Percentiles rank a stretch among this genome's conserved stretches.
These are phyloP conservation scores for Zychaea mexicana DNA, from an alignment of 371 early-diverging fungal species.

Conservation along the genomic window DNA sequence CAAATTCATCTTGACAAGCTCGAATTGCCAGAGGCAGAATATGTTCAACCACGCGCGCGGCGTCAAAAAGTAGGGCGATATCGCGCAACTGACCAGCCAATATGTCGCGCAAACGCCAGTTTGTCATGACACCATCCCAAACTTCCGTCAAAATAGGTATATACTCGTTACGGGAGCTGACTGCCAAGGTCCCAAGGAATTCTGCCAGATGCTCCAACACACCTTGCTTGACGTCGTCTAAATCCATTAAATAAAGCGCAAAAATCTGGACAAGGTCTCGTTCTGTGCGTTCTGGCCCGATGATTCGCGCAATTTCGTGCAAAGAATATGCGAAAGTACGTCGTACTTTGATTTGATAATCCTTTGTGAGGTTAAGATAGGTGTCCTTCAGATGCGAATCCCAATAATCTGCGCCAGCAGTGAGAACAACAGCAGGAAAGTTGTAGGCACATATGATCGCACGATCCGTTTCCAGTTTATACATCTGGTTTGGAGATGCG, in stretches of 20 bases:
- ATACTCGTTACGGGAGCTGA: conserved; percentile 52
- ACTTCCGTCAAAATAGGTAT: conserved; percentile 55
- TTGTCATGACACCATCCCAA: conserved; percentile 60
- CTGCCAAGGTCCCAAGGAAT: conserved; percentile 56
- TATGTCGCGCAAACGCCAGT: conserved; percentile 62
- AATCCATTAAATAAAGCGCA: conserved; percentile 59
- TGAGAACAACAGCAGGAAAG: conserved; percentile 63
- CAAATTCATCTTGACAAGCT: conserved; percentile 60
- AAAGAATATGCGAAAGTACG: conserved; percentile 63
- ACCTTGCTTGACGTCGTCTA: conserved; percentile 65
- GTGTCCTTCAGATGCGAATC: conserved; percentile 54
- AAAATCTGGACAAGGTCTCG: conserved; percentile 62
- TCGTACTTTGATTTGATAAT: conserved; percentile 61
- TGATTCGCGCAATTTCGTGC: conserved; percentile 60
- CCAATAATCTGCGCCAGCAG: conserved; percentile 61
- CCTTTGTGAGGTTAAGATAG: conserved; percentile 52
- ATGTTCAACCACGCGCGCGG: conserved; percentile 50
- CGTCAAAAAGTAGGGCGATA: conserved; percentile 55
- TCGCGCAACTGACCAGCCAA: conserved; percentile 54
- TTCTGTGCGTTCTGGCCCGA: conserved; percentile 62
- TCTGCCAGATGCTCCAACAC: conserved; percentile 61
- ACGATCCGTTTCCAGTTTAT: conserved; percentile 56
- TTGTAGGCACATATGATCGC: conserved; percentile 64
- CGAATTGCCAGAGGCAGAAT: conserved; percentile 56
- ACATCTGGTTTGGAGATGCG: conserved; percentile 34